Conservation (phyloP, 805 yeast species). For the Maudiozyma serrabonitensis region DNA sequence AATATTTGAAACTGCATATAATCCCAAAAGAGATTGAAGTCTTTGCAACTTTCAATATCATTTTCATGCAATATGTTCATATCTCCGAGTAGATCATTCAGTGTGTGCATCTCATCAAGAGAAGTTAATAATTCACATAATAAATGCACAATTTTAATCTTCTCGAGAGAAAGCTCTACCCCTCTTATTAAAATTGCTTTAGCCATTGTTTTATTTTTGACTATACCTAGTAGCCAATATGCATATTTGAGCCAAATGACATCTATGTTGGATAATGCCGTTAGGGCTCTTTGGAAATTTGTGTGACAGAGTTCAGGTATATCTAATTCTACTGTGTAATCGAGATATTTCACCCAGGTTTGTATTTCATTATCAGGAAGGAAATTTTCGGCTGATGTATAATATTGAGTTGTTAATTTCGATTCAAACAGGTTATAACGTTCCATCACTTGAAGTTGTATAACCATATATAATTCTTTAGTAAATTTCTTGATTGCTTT, state of each 20-base stretch:
- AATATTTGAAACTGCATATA: slow-evolving; percentile 21
- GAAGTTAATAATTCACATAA: slow-evolving; percentile 16
- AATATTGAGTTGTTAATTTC: slow-evolving; percentile 20
- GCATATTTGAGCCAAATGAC: slow-evolving; percentile 26
- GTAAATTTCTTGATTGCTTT: slow-evolving; percentile 21
- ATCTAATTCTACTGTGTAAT: slow-evolving; percentile 18
- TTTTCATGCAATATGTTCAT: slow-evolving; percentile 9
- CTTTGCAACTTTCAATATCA: slow-evolving; percentile 16
- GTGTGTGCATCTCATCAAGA: slow-evolving; percentile 13
- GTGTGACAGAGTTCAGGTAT: slow-evolving; percentile 15
- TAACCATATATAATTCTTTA: slow-evolving; percentile 24
- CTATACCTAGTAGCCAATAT: slow-evolving; percentile 20
- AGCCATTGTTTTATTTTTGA: slow-evolving; percentile 16
- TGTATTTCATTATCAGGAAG: slow-evolving; percentile 16
- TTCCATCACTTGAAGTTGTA: slow-evolving; percentile 25
- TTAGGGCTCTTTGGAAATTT: slow-evolving; percentile 27
- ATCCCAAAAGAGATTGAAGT: slow-evolving; percentile 26
- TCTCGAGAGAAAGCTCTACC: slow-evolving; percentile 14
- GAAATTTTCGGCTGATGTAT: slow-evolving; percentile 21
- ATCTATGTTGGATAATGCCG: slow-evolving; percentile 25
- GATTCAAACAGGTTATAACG: slow-evolving; percentile 25
- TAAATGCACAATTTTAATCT: slow-evolving; percentile 14
- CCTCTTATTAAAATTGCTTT: slow-evolving; percentile 18
- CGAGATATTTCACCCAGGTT: slow-evolving; percentile 23
- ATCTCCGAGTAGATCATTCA: slow-evolving; percentile 9